Base-by-base conservation (phyloP, 2,329 filamentous ascomycete species). In the Chaetomiaceae sp. region DNA sequence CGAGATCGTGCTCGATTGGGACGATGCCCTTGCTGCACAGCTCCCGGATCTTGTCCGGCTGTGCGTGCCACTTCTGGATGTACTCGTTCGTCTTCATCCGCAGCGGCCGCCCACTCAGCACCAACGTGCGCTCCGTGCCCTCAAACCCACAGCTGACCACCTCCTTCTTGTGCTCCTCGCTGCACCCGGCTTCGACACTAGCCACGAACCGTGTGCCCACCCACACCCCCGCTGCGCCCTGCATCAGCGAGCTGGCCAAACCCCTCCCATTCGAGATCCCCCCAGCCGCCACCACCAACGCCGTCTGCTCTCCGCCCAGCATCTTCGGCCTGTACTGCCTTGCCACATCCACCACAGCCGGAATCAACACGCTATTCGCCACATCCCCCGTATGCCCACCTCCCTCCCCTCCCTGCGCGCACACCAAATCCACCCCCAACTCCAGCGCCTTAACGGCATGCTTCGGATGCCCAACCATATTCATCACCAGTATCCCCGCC, bases 121-220 rank as follows among this genome's bases (percentile, higher is more conserved):
- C 88, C 38, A 96, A 71, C 3, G 91, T 95, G 39, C 88, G 73
- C 54, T 88, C 70, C 1, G 91, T 96, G 57, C 87, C 89, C 33
- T 84, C 81, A 58, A 88, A 90, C 10, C 72, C 75, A 47, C 88
- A 91, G n/a, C 68, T 71, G 2, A 95, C 84, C 0, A 96, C 89
- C 24, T 83, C 84, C 56, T 84, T 72, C 70, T 96, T 96, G 67
- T 96, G 90, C 70, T 82, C 71, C 57, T 84, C 75, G 63, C 83
- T 86, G 60, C 88, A 90, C 14, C 83, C 84, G 1, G 89, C 89
- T 70, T 96, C 91, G 27, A 72, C 74, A 8, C 79, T 81, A 1
- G 91, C 90, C 14, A 96, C 88, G 65, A 96, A 96, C 17, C 91
- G 75, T 50, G 91, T 96, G 22, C 91, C 91, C 1, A 97, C 90